These are phyloP conservation scores for Coemansia sp. DNA, from an alignment of 192 early-diverging fungal species.

Conservation along the genomic window DNA sequence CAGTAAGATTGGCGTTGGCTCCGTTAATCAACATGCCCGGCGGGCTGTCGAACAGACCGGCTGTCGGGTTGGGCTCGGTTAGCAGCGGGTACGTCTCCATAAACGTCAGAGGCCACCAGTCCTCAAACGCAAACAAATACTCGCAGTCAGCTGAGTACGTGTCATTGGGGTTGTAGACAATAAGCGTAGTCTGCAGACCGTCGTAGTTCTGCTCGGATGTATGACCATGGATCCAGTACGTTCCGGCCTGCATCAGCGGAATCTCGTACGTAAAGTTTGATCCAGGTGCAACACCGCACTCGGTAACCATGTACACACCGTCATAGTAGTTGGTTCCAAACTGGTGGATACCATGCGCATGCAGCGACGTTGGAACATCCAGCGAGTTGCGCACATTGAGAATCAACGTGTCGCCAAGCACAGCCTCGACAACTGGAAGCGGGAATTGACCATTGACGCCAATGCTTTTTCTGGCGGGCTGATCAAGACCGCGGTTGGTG, in stretches of 20 bases:
- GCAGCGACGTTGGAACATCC: constrained; percentile 63
- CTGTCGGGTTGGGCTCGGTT: neutral
- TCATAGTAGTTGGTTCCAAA: constrained; percentile 66
- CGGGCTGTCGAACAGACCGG: neutral
- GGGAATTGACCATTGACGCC: constrained; percentile 34
- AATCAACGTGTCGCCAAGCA: constrained; percentile 31
- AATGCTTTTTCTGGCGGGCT: constrained; percentile 50
- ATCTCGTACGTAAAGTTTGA: constrained; percentile 68
- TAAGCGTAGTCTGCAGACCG: constrained; percentile 71
- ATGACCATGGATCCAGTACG: constrained; percentile 83
- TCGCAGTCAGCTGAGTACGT: constrained; percentile 57
- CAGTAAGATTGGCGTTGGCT: constrained; percentile 38
- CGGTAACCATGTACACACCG: constrained; percentile 64
- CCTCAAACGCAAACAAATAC: constrained; percentile 63
- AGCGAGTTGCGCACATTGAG: constrained; percentile 59
- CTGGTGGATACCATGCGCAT: constrained; percentile 76
- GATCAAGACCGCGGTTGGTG: constrained; percentile 30
- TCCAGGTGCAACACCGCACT: constrained; percentile 72
- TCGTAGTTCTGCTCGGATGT: constrained; percentile 73
- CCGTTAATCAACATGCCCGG: constrained; percentile 42
- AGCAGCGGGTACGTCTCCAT: neutral
- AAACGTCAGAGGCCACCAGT: constrained; percentile 64
- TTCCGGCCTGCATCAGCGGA: constrained; percentile 72
- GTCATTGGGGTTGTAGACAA: constrained; percentile 56
- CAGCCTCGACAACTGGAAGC: constrained; percentile 31